Base-by-base conservation (phyloP, 2,329 filamentous ascomycete species). In the Colletotrichum sp. region DNA sequence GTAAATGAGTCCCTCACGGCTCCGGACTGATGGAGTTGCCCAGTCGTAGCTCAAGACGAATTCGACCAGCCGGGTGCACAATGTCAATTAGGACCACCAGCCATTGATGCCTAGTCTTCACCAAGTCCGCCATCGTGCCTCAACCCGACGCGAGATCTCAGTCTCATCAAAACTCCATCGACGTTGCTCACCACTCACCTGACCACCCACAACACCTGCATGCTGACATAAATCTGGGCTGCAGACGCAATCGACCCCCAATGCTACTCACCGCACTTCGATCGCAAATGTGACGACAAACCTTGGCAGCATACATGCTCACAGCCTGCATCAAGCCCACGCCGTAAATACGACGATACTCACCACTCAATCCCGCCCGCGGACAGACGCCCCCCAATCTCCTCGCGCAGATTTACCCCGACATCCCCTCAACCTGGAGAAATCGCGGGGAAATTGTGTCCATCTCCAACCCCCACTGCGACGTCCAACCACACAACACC, bases 321-420 rank as follows among this genome's bases (percentile, higher is more conserved):
- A 15, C 16, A 61, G n/a, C 12, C 55, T 43, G 66, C 66, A 48
- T n/a, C 48, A 61, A 34, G 15, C 30, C 58, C 34, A 52, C 67
- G 56, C 28, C 61, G 18, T 18, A 52, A 70, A 70, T 70, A 30
- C 56, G 34, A 62, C 67, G 56, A 70, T 52, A 36, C 36, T 61
- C 36, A 52, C 62, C 18, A 0, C 18, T 5, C 26, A 62, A 62
- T 68, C 67, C 72, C 72, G 67, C 72, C 58, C 65, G 65, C 70
- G 64, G 38, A 68, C 52, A 60, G 32, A 28, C 70, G 43, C 24
- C 24, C 48, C 61, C 62, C 68, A 52, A 68, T 52, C 55, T 10
- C 8, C 26, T 73, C 73, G 73, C 73, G 43, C 73, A 75, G 73
- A 69, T 58, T 73, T 75, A 75, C 73, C 73, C 73, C 73, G 73